Evolutionary conservation across 148 eudicot species (phyloP), one percentile per base, ranked within the genome.

Genomic region (Pharnaceum exiguum): DNA sequence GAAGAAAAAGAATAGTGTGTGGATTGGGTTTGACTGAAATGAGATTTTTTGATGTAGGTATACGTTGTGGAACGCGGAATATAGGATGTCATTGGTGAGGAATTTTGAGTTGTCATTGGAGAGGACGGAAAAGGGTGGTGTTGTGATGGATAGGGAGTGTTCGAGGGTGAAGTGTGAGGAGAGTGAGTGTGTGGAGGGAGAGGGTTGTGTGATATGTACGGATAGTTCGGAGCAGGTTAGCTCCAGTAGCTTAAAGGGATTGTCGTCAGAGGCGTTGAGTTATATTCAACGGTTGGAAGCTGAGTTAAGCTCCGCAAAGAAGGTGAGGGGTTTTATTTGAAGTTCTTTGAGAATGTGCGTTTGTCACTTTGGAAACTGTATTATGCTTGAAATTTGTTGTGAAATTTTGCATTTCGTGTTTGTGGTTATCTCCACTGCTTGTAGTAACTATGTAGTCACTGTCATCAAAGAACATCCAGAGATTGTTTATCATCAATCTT

Each of bases 21-120:
- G n/a, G n/a, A n/a, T n/a, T n/a, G n/a, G n/a, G n/a, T n/a, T n/a
- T n/a, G n/a, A 21, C 28, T 36, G 23, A 6, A 50, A 17, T 39
- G n/a, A 25, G 3, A 55, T 2, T 0, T 33, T 43, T 17, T 15
- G 5, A 13, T 57, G 3, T 59, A 89, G 95, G 75, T 89, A 89
- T 65, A 89, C 97, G 7, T 53, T 86, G 46, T 89, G 97, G 97
- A 89, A 89, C 60, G 95, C 95, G 0, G 97, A 89, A 77, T 89
- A 86, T 42, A 71, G 95, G 59, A 77, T 89, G 53, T 81, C 81
- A 10, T 62, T 89, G 81, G 72, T 76, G 88, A 80, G 90, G 70
- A 89, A 86, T 23, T 89, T 86, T 54, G 81, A 79, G 51, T 48
- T 81, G 26, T 58, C 84, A 3, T 62, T 73, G 1, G 73, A 73